phyloP scores from a whole-genome alignment of 2,329 filamentous ascomycete species.

The Colletotrichum navitas region DNA sequence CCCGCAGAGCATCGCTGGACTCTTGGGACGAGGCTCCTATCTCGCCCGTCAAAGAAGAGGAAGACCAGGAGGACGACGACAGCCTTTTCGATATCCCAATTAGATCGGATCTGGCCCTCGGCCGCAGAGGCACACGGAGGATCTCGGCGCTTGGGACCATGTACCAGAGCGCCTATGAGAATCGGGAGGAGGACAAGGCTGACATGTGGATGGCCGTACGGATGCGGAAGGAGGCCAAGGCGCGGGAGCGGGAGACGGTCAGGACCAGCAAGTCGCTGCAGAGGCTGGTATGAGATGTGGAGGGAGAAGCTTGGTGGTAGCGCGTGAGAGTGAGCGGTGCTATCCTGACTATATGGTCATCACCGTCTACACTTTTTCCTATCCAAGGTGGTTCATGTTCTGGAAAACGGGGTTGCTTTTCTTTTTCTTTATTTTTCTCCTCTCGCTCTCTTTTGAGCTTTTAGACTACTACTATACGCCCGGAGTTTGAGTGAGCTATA shows the following conservation, averaged over 20 bases:
- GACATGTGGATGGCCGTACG: slow-evolving; percentile 48
- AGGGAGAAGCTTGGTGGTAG: slow-evolving; percentile 1
- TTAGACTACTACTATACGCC: background rate
- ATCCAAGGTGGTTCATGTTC: background rate
- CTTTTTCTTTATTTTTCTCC: background rate
- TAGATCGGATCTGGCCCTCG: slow-evolving; percentile 31
- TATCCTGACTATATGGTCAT: background rate
- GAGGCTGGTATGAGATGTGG: background rate
- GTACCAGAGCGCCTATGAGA: slow-evolving; percentile 39
- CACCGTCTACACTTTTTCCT: background rate
- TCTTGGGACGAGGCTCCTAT: slow-evolving; percentile 17
- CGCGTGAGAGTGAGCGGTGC: slow-evolving; percentile 6
- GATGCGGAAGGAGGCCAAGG: slow-evolving; percentile 51
- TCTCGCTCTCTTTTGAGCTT: background rate
- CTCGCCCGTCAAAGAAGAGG: slow-evolving; percentile 20
- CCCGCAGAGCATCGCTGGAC: slow-evolving; percentile 11
- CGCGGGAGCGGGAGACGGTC: slow-evolving; percentile 44
- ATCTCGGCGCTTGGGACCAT: slow-evolving; percentile 41
- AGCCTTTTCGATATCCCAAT: slow-evolving; percentile 16
- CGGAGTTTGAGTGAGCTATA: slow-evolving; percentile 26
- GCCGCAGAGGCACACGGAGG: slow-evolving; percentile 35
- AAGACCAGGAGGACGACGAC: slow-evolving; percentile 25
- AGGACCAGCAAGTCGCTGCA: slow-evolving; percentile 7
- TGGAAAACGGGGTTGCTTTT: background rate
- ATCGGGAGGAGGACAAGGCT: slow-evolving; percentile 43